Base-by-base conservation (phyloP, 306 rosid species). In the Geum urbanum region DNA sequence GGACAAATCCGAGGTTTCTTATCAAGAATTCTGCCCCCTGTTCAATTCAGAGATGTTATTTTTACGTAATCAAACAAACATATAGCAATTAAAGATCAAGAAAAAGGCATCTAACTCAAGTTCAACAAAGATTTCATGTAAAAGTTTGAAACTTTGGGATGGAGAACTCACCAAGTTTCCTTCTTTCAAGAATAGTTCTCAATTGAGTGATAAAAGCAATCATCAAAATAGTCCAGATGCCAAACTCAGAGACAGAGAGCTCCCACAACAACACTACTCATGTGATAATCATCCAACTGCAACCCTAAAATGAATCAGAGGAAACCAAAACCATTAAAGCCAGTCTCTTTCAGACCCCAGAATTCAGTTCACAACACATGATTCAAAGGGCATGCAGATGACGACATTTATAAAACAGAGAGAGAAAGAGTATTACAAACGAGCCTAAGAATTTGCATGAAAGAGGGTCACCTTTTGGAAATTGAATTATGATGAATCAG, bases 11-110 rank as follows among this genome's bases (percentile, higher is more conserved):
- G 43, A 76, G 74, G 45, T 51, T 52, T 71, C 5, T 71, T 69
- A 63, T 35, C 70, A 43, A 37, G 72, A 48, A 54, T 19, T 66
- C 69, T 73, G 61, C 41, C 27, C 27, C 43, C 77, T 27, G 39
- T 69, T 68, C 53, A 69, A 66, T 41, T 58, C 57, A 54, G 56
- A 55, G 73, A 72, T 47, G 24, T 53, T 35, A 66, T 46, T 81
- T 81, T 27, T 71, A 55, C 80, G 74, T 69, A 53, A 49, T 18
- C 65, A 58, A 56, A 70, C 13, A 43, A 43, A 13, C 5, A 70
- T 9, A 61, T 9, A 63, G 46, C 18, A 24, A 32, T 41, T 7
- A 8, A 5, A 1, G 32, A 27, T 27, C 32, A 15, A 59, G 7
- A 27, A 0, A 27, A 20, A 12, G 2, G 22, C 43, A 20, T 24